phyloP scores from a whole-genome alignment of 2,329 filamentous ascomycete species.

The Ilyonectria robusta region DNA sequence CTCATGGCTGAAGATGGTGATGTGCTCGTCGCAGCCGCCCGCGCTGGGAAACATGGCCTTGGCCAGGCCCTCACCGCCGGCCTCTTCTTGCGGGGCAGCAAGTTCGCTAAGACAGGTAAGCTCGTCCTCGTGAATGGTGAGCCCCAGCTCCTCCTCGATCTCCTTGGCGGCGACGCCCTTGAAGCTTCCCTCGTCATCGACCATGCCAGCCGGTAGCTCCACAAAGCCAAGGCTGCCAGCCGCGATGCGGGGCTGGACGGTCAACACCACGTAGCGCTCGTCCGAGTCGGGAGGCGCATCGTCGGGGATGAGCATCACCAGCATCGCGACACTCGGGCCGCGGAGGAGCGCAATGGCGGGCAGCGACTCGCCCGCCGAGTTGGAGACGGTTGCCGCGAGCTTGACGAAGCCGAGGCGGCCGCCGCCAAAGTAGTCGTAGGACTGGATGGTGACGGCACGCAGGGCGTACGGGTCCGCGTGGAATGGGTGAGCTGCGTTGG shows the following conservation, averaged over 20 bases:
- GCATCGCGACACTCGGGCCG: conserved; percentile 73
- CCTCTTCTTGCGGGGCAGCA: conserved; percentile 51
- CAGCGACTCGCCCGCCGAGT: conserved; percentile 62
- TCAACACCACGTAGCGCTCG: conserved; percentile 71
- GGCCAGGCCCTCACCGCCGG: conserved; percentile 55
- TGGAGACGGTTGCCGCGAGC: conserved; percentile 63
- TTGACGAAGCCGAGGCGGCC: conserved; percentile 70
- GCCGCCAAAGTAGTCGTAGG: conserved; percentile 66
- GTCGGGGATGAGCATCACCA: conserved; percentile 69
- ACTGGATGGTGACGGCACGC: conserved; percentile 65
- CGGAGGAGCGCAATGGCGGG: conserved; percentile 71
- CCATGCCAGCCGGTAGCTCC: conserved; percentile 72
- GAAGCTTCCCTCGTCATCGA: conserved; percentile 68
- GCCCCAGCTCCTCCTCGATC: conserved; percentile 72
- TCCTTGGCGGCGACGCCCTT: conserved; percentile 71
- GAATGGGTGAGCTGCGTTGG: conserved; percentile 64
- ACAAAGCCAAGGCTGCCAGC: conserved; percentile 68
- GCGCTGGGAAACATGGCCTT: conserved; percentile 70
- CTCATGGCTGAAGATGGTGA: conserved; percentile 72
- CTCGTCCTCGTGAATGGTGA: conserved; percentile 64
- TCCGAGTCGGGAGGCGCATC: conserved; percentile 56
- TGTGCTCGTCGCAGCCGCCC: conserved; percentile 73
- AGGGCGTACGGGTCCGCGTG: conserved; percentile 67
- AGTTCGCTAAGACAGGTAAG: conserved; percentile 68
- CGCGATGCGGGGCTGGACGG: conserved; percentile 71